A percentile compares a stretch with the other conserved stretches of the same genome.
These are phyloP conservation scores for Sphaerulina musiva DNA, from an alignment of 2,329 filamentous ascomycete genomes.

Conservation along the genomic window DNA sequence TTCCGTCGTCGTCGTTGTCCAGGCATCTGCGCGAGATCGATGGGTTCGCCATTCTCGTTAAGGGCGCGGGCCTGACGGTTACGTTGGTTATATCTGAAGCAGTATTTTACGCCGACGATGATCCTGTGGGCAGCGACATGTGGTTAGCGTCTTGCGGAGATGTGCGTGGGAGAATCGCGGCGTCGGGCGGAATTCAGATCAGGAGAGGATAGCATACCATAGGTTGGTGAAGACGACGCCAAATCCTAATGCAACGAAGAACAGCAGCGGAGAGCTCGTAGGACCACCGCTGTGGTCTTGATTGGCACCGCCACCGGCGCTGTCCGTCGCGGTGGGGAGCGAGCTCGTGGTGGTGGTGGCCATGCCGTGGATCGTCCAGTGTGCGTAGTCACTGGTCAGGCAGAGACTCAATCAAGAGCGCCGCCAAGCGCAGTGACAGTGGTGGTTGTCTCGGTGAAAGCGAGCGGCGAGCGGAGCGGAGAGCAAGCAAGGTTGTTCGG, in stretches of 20 bases:
- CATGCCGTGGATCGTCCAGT: slow-evolving; percentile 3
- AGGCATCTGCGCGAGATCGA: slow-evolving; percentile 80
- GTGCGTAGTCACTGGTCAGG: background rate
- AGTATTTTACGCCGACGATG: slow-evolving; percentile 98
- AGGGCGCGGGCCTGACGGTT: slow-evolving; percentile 71
- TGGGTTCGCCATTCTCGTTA: slow-evolving; percentile 73
- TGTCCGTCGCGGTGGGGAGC: slow-evolving; percentile 17
- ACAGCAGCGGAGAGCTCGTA: slow-evolving; percentile 69
- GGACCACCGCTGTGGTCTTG: slow-evolving; percentile 34
- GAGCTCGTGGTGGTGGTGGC: slow-evolving; percentile 10
- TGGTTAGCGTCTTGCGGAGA: slow-evolving; percentile 16
- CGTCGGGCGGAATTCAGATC: slow-evolving; percentile 1
- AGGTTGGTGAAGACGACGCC: slow-evolving; percentile 98
- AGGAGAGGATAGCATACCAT: slow-evolving; percentile 54
- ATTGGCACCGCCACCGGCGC: slow-evolving; percentile 24
- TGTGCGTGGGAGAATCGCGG: slow-evolving; percentile 6
- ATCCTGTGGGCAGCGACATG: slow-evolving; percentile 58
- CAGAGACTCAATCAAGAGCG: background rate
- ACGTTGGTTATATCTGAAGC: slow-evolving; percentile 94
- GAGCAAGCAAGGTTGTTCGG: no score
- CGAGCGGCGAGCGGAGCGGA: background rate
- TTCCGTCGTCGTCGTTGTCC: slow-evolving; percentile 70
- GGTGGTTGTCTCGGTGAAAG: background rate
- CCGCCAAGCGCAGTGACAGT: background rate
- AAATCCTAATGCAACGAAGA: slow-evolving; percentile 93